Conservation (phyloP, 208 protist genomes). For the Entamoeba dispar region DNA sequence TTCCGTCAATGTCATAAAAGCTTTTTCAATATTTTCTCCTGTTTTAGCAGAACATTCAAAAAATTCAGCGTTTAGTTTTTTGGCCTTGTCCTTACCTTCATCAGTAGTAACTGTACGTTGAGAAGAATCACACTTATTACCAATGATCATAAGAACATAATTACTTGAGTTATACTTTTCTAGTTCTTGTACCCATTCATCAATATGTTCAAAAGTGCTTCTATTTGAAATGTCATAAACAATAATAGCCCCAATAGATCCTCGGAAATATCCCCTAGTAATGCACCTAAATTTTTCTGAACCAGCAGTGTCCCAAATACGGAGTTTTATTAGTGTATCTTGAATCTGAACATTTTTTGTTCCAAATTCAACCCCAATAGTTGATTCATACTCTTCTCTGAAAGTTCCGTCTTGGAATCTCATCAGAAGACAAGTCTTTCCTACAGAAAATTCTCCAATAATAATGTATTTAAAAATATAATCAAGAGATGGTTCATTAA, state of each 20-base stretch:
- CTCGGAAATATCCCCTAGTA: conserved; percentile 25
- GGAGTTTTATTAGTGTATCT: neutral
- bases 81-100: neutral
- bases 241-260: conserved; percentile 27
- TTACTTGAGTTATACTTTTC: conserved; percentile 1
- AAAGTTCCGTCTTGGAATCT: neutral
- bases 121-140: conserved; percentile 30
- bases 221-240: conserved; percentile 31
- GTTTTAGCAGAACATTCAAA: neutral
- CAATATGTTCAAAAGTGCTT: conserved; percentile 14
- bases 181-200: conserved; percentile 27
- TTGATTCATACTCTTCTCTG: neutral
- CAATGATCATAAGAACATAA: conserved; percentile 18
- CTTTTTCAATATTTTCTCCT: neutral
- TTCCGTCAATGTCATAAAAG: neutral
- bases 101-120: neutral
- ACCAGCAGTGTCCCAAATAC: conserved; percentile 6
- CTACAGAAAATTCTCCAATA: conserved; percentile 7
- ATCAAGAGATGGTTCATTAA: neutral
- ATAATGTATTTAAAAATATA: conserved; percentile 14
- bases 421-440: conserved; percentile 4
- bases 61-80: neutral
- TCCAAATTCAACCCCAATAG: neutral
- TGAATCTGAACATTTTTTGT: neutral
- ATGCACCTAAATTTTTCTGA: conserved; percentile 20